Percentiles rank a stretch among this genome's conserved stretches.
These are phyloP conservation scores for Eucalyptus decipiens DNA, from an alignment of 345 rosid genomes.

Conservation along the genomic window DNA sequence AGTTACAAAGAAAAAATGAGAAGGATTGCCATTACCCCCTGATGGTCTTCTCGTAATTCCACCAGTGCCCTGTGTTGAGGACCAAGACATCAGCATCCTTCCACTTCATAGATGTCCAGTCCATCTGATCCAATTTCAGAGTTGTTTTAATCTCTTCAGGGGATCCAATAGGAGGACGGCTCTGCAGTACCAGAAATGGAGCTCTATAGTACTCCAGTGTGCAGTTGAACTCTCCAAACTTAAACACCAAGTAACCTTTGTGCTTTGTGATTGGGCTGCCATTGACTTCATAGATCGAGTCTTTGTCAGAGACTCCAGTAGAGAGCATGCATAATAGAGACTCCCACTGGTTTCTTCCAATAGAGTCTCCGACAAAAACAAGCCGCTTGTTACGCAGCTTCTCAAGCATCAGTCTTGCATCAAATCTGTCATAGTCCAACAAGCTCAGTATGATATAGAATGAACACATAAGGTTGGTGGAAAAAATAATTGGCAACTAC, in stretches of 20 bases:
- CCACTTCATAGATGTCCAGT: conserved; percentile 71
- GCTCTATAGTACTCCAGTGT: conserved; percentile 86
- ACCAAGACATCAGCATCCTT: conserved; percentile 66
- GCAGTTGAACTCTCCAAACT: conserved; percentile 72
- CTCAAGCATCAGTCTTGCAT: conserved; percentile 79
- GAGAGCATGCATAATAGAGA: conserved; percentile 82
- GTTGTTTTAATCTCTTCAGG: conserved; percentile 43
- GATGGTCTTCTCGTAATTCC: conserved; percentile 88
- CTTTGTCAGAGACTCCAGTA: conserved; percentile 44
- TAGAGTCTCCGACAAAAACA: conserved; percentile 87
- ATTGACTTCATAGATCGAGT: conserved; percentile 72
- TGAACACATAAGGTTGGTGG: not conserved
- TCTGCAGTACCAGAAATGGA: conserved; percentile 72
- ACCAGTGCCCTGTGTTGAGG: conserved; percentile 94
- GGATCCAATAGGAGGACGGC: conserved; percentile 67
- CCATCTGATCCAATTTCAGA: conserved; percentile 78
- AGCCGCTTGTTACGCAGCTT: conserved; percentile 64
- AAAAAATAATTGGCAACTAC: not conserved
- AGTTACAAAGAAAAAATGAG: not conserved
- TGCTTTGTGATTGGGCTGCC: conserved; percentile 87
- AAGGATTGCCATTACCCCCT: conserved; percentile 43
- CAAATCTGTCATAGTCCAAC: conserved; percentile 33
- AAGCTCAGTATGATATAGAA: not conserved
- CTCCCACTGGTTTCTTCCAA: conserved; percentile 98
- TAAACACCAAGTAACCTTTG: conserved; percentile 71